Evolutionary conservation across 371 early-diverging fungal genomes (phyloP).

Genomic region (Vittaforma corneae): DNA sequence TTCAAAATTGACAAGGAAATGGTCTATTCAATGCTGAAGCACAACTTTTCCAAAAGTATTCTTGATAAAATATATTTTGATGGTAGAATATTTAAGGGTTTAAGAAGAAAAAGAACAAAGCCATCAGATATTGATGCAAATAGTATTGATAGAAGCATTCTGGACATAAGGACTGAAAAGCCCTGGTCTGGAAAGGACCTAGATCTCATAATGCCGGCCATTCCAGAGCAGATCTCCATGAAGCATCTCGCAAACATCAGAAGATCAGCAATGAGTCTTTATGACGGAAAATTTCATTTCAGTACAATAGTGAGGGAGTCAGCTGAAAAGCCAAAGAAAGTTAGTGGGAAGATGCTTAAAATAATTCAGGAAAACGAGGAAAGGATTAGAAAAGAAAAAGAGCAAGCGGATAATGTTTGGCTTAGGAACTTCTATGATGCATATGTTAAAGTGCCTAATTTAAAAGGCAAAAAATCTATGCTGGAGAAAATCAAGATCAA

Average conservation of each 20-base stretch:
- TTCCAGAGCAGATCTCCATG: conserved; percentile 11
- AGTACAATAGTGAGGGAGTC: conserved; percentile 19
- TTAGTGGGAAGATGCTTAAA: conserved; percentile 50
- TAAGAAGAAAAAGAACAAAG: too few relatives aligned
- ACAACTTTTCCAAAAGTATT: not conserved
- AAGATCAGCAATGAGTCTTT: conserved; percentile 44
- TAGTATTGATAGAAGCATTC: not conserved
- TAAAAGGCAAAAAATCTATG: conserved; percentile 41
- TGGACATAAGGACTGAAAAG: not conserved
- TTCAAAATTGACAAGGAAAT: not conserved
- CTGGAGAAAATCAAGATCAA: conserved; percentile 46
- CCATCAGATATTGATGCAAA: not conserved
- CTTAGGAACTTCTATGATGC: conserved; percentile 52
- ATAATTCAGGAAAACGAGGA: conserved; percentile 55
- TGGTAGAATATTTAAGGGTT: conserved; percentile 1
- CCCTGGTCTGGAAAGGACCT: conserved; percentile 12
- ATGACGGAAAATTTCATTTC: conserved; percentile 41
- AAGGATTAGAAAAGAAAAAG: conserved; percentile 45
- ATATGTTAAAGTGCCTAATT: conserved; percentile 31
- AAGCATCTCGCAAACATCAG: conserved; percentile 39
- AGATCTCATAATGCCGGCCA: conserved; percentile 24
- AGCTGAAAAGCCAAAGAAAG: conserved; percentile 36
- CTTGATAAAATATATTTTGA: conserved; percentile 7
- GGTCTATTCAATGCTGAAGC: not conserved
- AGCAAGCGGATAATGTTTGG: conserved; percentile 48